phyloP scores from a whole-genome alignment of 345 rosid species.

The Hibiscus tridactylites region DNA sequence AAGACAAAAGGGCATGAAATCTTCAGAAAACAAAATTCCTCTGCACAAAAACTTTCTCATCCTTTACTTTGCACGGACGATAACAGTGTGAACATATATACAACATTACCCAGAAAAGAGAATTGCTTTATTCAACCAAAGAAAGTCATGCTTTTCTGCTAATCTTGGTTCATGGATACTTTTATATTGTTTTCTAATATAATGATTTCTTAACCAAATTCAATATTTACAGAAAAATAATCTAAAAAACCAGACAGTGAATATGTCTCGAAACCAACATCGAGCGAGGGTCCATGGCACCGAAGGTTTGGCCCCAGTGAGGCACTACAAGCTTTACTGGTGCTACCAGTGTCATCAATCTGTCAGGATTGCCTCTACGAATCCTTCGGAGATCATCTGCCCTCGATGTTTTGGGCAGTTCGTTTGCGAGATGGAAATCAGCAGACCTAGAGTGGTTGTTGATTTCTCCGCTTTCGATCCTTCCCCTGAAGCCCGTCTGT shows the following conservation, averaged over 20 bases:
- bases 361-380: conserved; percentile 40
- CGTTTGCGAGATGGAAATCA: conserved; percentile 35
- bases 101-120: background rate
- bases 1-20: background rate
- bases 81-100: background rate
- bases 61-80: conserved; percentile 25
- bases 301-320: conserved; percentile 4
- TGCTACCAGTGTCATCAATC: conserved; percentile 65
- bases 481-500: conserved; percentile 60
- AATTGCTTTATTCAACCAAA: conserved; percentile 17
- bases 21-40: background rate
- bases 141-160: conserved; percentile 26
- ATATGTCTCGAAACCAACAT: conserved; percentile 40
- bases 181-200: background rate
- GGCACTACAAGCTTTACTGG: conserved; percentile 52
- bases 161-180: background rate
- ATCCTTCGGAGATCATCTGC: conserved; percentile 39
- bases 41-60: conserved; percentile 12
- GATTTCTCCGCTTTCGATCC: conserved; percentile 62
- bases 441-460: conserved; percentile 38
- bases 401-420: conserved; percentile 62
- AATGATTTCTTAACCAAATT: background rate
- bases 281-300: conserved; percentile 11
- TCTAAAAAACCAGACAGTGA: background rate
- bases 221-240: background rate